Conservation (phyloP, 108 stramenopile genomes). For the Aurantiochytrium sp. region DNA sequence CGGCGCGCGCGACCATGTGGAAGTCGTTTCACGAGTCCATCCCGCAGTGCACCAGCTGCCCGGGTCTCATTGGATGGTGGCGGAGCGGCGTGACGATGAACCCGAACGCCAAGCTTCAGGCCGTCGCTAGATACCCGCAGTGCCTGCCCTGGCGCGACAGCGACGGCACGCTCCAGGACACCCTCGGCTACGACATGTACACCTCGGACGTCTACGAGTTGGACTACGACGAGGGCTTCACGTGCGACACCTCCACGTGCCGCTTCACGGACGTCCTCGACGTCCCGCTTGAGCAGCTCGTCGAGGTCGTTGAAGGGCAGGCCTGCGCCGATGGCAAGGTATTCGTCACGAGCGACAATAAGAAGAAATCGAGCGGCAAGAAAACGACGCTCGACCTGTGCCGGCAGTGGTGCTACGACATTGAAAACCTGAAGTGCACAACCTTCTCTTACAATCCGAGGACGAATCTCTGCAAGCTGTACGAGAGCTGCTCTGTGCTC, state of each 20-base stretch:
- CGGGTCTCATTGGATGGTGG: slow-evolving; percentile 3
- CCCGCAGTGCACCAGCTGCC: neutral
- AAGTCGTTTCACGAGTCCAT: neutral
- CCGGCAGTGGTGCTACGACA: neutral
- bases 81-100: neutral
- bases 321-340: neutral
- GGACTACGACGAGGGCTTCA: neutral
- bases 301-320: neutral
- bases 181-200: neutral
- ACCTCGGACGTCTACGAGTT: neutral
- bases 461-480: neutral
- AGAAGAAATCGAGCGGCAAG: too few species aligned
- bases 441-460: neutral
- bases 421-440: neutral
- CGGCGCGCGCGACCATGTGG: neutral
- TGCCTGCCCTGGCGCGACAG: neutral
- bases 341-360: neutral
- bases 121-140: neutral
- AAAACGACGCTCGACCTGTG: neutral
- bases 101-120: neutral
- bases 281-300: neutral
- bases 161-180: neutral
- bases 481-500: neutral
- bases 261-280: neutral
- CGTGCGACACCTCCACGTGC: neutral